Evolutionary conservation across 208 protist species (phyloP), one percentile per base, ranked within the genome.

Genomic region (Leishmania amazonensis): DNA sequence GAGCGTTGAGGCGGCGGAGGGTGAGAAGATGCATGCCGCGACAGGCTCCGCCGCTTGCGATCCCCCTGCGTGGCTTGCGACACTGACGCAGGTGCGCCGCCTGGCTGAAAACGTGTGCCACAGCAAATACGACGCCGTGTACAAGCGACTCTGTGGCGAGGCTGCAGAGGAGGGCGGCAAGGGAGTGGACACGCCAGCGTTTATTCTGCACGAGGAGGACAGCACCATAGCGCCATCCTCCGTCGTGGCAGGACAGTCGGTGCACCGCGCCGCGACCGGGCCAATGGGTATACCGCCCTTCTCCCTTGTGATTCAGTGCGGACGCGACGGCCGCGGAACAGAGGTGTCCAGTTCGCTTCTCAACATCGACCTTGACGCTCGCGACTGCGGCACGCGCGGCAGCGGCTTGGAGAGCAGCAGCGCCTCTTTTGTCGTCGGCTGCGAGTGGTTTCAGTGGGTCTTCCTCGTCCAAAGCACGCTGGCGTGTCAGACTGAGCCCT

Each of bases 381-480:
- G 45, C 42, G 35, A 70, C 35, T 3, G 31, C 31, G 35, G 24
- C 40, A 51, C 49, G 13, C 8, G 40, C 54, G 2, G 24, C 74
- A 47, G 21, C 40, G 40, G 40, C 49, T 31, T 6, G 9, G 74
- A 78, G 38, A 45, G 4, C 35, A 42, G 19, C 57, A 65, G 54
- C 75, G 8, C 75, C 51, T 78, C 35, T 31, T 68, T 90, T 67
- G 87, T 90, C 28, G 60, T 90, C n/a, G 87, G 87, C 65, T 90
- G 87, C 73, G 82, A 87, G 75, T 81, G 80, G 78, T 81, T 82
- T 60, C 85, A 88, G 84, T 87, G 85, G 84, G 82, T 87, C 11
- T 90, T 85, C 49, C 77, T 88, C 0, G 75, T 71, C 9, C 77
- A 77, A 35, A 78, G 79, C 24, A 76, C 80, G 49, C 64, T 90